Percentiles rank a stretch among this genome's conserved stretches.
Evolutionary conservation across 2,329 filamentous ascomycete species (phyloP).

Genomic region (Leptographium radiaticola): DNA sequence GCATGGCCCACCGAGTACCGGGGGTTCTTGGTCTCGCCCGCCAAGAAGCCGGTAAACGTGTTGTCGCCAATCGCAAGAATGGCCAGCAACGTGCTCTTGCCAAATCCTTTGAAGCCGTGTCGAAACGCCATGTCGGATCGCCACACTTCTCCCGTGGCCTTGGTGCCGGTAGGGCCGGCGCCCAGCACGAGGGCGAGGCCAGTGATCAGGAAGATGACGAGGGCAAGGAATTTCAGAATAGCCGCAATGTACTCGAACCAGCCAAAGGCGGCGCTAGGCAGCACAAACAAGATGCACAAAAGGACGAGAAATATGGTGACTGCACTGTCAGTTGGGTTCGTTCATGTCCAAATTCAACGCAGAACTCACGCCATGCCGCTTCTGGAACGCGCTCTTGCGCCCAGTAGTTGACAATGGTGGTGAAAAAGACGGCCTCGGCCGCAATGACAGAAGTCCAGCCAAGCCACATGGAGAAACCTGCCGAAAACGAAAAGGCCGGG

Average conservation of each 20-base stretch:
- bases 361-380: neutral
- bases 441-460: slow-evolving; percentile 2
- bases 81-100: slow-evolving; percentile 1
- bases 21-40: slow-evolving; percentile 56
- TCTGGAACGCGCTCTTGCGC: neutral
- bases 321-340: neutral
- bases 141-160: slow-evolving; percentile 28
- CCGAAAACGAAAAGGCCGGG: slow-evolving; percentile 3
- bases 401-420: slow-evolving; percentile 3
- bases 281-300: neutral
- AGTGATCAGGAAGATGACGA: slow-evolving; percentile 50
- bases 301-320: slow-evolving; percentile 5
- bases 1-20: slow-evolving; percentile 64
- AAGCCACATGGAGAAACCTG: slow-evolving; percentile 4
- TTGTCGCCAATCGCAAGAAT: slow-evolving; percentile 3
- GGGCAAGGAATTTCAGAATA: slow-evolving; percentile 42
- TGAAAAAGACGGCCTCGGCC: slow-evolving; percentile 3
- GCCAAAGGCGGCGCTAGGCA: slow-evolving; percentile 1
- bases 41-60: slow-evolving; percentile 13
- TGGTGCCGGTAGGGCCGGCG: slow-evolving; percentile 38
- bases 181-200: slow-evolving; percentile 44
- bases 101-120: slow-evolving; percentile 31
- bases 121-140: slow-evolving; percentile 43
- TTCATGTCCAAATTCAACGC: too few species aligned
- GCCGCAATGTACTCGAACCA: slow-evolving; percentile 21